phyloP scores from a whole-genome alignment of 345 rosid species.

The Rhizophora mangle region DNA sequence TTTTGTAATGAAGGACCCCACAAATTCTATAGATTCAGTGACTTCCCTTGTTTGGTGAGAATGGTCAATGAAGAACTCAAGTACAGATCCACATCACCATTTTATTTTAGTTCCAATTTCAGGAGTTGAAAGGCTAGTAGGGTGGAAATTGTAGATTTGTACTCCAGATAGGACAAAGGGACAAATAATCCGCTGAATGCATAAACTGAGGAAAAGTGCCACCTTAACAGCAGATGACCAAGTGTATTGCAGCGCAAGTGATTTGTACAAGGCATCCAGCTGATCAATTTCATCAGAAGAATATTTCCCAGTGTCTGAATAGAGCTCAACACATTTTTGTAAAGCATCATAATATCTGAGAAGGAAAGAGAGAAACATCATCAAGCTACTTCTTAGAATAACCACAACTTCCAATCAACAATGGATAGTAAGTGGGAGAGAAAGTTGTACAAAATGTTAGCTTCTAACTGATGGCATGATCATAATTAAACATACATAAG shows the following conservation, averaged over 20 bases:
- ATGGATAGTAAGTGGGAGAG: not conserved
- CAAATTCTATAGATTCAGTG: too few relatives aligned
- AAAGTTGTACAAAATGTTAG: not conserved
- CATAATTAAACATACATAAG: not conserved
- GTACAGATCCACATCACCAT: too few relatives aligned
- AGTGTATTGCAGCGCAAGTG: conserved; percentile 61
- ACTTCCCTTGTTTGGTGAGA: too few relatives aligned
- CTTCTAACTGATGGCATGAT: not conserved
- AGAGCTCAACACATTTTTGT: conserved; percentile 70
- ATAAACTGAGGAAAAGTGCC: conserved; percentile 16
- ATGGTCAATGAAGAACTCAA: too few relatives aligned
- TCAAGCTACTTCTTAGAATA: not conserved
- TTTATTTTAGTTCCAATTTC: too few relatives aligned
- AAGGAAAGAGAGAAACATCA: not conserved
- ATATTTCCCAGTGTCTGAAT: conserved; percentile 56
- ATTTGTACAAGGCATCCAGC: conserved; percentile 73
- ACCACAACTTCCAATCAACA: not conserved
- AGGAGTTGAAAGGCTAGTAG: not conserved
- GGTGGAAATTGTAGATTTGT: not conserved
- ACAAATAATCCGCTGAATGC: not conserved
- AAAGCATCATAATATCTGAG: conserved; percentile 90
- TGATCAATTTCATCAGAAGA: conserved; percentile 71
- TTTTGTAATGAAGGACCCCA: too few relatives aligned
- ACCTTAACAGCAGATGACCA: conserved; percentile 99
- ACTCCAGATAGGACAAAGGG: not conserved